phyloP scores from a whole-genome alignment of 129 eudicot species.

The Deinandra increscens region DNA sequence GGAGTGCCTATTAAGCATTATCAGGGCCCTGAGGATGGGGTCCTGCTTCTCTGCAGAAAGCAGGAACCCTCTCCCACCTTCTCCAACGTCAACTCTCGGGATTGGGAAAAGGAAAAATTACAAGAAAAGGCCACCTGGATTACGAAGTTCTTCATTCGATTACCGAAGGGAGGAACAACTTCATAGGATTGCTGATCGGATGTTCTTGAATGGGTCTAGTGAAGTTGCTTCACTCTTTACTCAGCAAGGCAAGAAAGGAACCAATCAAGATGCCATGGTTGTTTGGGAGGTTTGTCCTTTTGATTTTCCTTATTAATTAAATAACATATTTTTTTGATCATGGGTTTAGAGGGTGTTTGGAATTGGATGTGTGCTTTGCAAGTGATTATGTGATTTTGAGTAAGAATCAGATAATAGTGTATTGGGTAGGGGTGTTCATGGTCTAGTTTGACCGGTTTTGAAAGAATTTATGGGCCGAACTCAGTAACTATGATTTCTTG shows the following conservation, averaged over 20 bases:
- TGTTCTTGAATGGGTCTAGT: slow-evolving; percentile 77
- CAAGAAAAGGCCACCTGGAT: slow-evolving; percentile 40
- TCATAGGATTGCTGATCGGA: slow-evolving; percentile 59
- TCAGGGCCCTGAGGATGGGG: slow-evolving; percentile 99
- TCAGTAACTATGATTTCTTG: too few relatives aligned
- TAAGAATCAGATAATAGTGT: background rate
- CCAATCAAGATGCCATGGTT: slow-evolving; percentile 98
- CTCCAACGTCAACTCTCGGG: slow-evolving; percentile 47
- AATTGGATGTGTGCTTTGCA: background rate
- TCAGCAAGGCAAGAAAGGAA: slow-evolving; percentile 97
- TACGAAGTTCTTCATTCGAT: slow-evolving; percentile 46
- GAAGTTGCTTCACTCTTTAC: slow-evolving; percentile 80
- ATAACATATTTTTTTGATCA: background rate
- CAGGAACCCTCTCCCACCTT: slow-evolving; percentile 80
- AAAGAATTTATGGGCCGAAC: too few relatives aligned
- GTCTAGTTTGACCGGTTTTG: too few relatives aligned
- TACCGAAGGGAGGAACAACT: slow-evolving; percentile 65
- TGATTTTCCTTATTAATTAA: slow-evolving; percentile 11
- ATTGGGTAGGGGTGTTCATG: too few relatives aligned
- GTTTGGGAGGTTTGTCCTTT: slow-evolving; percentile 88
- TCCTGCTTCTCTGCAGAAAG: slow-evolving; percentile 93
- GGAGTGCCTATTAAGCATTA: slow-evolving; percentile 86
- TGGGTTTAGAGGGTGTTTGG: slow-evolving; percentile 2
- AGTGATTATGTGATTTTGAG: background rate
- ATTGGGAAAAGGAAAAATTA: slow-evolving; percentile 49